Conservation (phyloP, 139 green algal genomes). For the Auxenochlorella pyrenoidosa region DNA sequence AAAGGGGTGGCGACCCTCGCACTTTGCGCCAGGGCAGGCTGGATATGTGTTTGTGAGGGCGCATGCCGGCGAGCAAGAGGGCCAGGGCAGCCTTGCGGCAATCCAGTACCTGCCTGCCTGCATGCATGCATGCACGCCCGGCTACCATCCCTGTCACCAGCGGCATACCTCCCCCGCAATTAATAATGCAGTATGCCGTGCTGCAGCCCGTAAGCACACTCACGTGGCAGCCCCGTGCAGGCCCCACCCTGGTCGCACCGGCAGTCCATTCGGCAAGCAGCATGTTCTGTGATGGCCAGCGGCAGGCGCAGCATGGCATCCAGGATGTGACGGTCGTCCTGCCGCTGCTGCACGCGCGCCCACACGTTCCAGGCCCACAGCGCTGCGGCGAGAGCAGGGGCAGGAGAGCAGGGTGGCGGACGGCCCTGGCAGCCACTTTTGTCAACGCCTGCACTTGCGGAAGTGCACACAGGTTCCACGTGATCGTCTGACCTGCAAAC, state of each 20-base stretch:
- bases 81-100: too few relatives aligned
- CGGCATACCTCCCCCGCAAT: too few relatives aligned
- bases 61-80: too few relatives aligned
- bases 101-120: too few relatives aligned
- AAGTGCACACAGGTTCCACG: too few relatives aligned
- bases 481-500: slow-evolving; percentile 19
- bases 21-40: too few relatives aligned
- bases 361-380: slow-evolving; percentile 26
- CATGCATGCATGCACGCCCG: too few relatives aligned
- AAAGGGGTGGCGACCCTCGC: too few relatives aligned
- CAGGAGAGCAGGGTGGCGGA: background rate
- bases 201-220: background rate
- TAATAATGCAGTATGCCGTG: background rate
- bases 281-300: slow-evolving; percentile 56
- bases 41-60: too few relatives aligned
- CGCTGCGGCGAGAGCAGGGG: background rate
- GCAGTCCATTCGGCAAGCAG: slow-evolving; percentile 63
- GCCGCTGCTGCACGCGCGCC: background rate
- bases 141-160: too few relatives aligned
- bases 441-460: background rate
- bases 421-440: background rate
- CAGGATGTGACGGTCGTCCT: slow-evolving; percentile 27
- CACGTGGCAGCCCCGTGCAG: too few relatives aligned
- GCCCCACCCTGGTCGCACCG: slow-evolving; percentile 19
- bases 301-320: slow-evolving; percentile 34